Percentiles rank a stretch among this genome's conserved stretches.
phyloP scores from a whole-genome alignment of 495 filamentous ascomycete genomes.

The Hypomontagnella monticulosa region DNA sequence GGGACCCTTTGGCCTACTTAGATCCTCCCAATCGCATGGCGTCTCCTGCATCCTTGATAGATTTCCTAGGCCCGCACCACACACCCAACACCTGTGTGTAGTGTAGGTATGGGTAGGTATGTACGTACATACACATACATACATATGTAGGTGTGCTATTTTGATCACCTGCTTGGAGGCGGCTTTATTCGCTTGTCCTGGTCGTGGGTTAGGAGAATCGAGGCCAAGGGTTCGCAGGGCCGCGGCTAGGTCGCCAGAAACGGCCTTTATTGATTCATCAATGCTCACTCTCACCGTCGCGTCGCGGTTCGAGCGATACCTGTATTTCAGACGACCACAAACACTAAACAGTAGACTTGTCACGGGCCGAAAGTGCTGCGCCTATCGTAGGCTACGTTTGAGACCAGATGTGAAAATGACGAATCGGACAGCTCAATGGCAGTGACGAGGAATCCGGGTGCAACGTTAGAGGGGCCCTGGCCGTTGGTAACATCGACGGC shows the following conservation, averaged over 20 bases:
- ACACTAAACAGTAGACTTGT: slow-evolving; percentile 27
- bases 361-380: slow-evolving; percentile 42
- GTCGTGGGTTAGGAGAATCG: slow-evolving; percentile 38
- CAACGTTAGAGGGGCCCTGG: slow-evolving; percentile 36
- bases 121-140: background rate
- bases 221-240: slow-evolving; percentile 14
- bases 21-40: slow-evolving; percentile 43
- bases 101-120: background rate
- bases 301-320: slow-evolving; percentile 14
- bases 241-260: slow-evolving; percentile 32
- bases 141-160: slow-evolving; percentile 39
- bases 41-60: slow-evolving; percentile 31
- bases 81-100: slow-evolving; percentile 16
- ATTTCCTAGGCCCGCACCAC: slow-evolving; percentile 25
- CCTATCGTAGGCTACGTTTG: slow-evolving; percentile 25
- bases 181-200: slow-evolving; percentile 2
- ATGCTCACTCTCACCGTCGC: slow-evolving; percentile 13
- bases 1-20: slow-evolving; percentile 35
- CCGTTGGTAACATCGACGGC: slow-evolving; percentile 38
- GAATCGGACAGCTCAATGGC: slow-evolving; percentile 39
- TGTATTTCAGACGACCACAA: slow-evolving; percentile 24
- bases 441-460: slow-evolving; percentile 38
- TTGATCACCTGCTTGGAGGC: slow-evolving; percentile 27
- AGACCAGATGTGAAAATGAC: slow-evolving; percentile 31
- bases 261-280: slow-evolving; percentile 37